These are phyloP conservation scores for Allomyces javanicus DNA, from an alignment of 192 early-diverging fungal species.

Conservation along the genomic window DNA sequence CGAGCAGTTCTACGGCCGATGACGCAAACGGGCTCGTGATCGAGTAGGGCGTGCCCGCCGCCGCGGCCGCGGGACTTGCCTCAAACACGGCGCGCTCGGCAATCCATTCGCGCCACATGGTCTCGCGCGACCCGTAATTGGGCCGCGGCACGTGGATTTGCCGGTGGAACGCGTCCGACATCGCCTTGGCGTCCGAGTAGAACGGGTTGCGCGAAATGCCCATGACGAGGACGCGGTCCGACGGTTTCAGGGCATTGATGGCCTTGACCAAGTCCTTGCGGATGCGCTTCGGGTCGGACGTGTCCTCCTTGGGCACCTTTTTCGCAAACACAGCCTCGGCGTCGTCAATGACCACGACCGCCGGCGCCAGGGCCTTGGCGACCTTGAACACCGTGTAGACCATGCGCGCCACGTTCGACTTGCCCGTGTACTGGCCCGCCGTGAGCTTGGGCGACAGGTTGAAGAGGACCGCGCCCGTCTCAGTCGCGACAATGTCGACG, in stretches of 20 bases:
- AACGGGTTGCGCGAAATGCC: slow-evolving; percentile 33
- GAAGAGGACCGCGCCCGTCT: slow-evolving; percentile 29
- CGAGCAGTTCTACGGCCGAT: background rate
- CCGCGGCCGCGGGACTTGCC: too few species aligned
- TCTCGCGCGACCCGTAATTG: slow-evolving; percentile 20
- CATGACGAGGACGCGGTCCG: slow-evolving; percentile 27
- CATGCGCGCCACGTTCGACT: slow-evolving; percentile 27
- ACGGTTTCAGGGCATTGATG: slow-evolving; percentile 24
- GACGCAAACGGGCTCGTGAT: background rate
- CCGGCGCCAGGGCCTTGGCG: slow-evolving; percentile 29
- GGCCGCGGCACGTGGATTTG: slow-evolving; percentile 19
- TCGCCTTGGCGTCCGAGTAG: slow-evolving; percentile 30
- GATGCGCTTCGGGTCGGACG: slow-evolving; percentile 37
- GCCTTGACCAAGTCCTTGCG: slow-evolving; percentile 35
- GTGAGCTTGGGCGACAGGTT: slow-evolving; percentile 35
- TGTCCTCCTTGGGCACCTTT: slow-evolving; percentile 44
- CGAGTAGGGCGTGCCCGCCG: too few species aligned
- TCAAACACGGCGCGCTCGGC: background rate
- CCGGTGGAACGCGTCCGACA: slow-evolving; percentile 23
- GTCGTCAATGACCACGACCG: slow-evolving; percentile 35
- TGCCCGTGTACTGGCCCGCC: slow-evolving; percentile 34
- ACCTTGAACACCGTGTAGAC: slow-evolving; percentile 50
- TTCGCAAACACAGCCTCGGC: slow-evolving; percentile 40
- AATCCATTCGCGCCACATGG: slow-evolving; percentile 18
- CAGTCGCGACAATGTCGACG: slow-evolving; percentile 32